phyloP scores from a whole-genome alignment of 2,329 filamentous ascomycete species.

The Phyllosticta citrichinensis region DNA sequence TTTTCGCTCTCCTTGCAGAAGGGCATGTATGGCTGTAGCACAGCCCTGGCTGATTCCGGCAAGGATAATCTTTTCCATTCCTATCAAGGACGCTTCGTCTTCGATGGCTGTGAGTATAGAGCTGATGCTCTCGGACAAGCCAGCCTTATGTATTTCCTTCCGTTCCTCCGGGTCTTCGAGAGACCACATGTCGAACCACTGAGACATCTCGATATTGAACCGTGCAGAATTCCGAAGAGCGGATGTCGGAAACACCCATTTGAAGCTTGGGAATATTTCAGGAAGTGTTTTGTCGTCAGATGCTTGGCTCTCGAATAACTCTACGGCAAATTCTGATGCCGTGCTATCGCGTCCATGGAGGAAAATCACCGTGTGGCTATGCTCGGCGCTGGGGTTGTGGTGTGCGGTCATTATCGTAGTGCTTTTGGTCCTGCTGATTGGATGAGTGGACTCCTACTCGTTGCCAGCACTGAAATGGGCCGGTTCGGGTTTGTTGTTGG shows the following conservation, averaged over 20 bases:
- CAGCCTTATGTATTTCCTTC: conserved; percentile 15
- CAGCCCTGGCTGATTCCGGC: conserved; percentile 15
- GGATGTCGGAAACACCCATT: conserved; percentile 29
- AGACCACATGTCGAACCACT: conserved; percentile 31
- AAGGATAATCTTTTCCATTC: conserved; percentile 10
- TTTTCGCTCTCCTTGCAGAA: background rate
- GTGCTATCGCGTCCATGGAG: conserved; percentile 36
- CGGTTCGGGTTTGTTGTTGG: too few relatives aligned
- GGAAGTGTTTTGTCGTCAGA: conserved; percentile 20
- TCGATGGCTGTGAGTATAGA: conserved; percentile 15
- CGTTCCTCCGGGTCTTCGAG: conserved; percentile 19
- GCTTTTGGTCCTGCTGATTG: background rate
- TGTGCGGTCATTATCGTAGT: background rate
- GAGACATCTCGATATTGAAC: conserved; percentile 20
- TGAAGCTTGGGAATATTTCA: conserved; percentile 23
- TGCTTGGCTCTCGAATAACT: conserved; percentile 30
- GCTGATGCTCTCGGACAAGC: conserved; percentile 15
- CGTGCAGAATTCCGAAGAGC: conserved; percentile 15
- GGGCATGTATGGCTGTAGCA: conserved; percentile 13
- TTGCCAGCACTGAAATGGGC: too few relatives aligned
- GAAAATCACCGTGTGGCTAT: conserved; percentile 33
- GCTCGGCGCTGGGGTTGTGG: background rate
- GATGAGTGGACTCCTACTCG: too few relatives aligned
- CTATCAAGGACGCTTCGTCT: conserved; percentile 14
- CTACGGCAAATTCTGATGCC: conserved; percentile 26